phyloP scores from a whole-genome alignment of 306 rosid species.

The Cucurbita argyrosperma region DNA sequence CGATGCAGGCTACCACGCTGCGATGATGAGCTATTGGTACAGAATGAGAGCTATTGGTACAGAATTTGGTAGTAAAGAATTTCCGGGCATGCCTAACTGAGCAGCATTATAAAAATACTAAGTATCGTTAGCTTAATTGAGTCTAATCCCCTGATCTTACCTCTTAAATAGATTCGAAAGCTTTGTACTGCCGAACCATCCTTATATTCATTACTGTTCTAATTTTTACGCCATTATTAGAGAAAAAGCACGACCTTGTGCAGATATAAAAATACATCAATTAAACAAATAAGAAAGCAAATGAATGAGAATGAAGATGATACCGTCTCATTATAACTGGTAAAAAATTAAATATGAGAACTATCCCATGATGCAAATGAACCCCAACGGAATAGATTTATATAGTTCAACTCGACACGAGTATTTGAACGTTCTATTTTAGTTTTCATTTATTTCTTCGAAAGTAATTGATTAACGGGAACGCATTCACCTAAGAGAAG shows the following conservation, averaged over 20 bases:
- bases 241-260: background rate
- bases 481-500: background rate
- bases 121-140: background rate
- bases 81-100: background rate
- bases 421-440: background rate
- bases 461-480: background rate
- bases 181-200: background rate
- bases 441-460: background rate
- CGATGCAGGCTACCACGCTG: background rate
- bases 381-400: background rate
- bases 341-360: background rate
- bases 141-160: background rate
- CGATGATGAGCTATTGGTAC: background rate
- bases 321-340: background rate
- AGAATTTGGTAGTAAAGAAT: background rate
- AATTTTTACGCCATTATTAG: background rate
- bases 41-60: background rate
- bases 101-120: background rate
- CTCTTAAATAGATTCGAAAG: background rate
- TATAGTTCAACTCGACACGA: background rate
- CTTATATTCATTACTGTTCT: background rate
- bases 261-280: background rate
- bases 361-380: background rate
- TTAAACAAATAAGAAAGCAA: background rate
- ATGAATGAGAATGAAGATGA: background rate